A percentile compares a stretch with the other conserved stretches of the same genome.
These are phyloP conservation scores for Periconia digitata DNA, from an alignment of 2,329 filamentous ascomycete genomes.

Conservation along the genomic window DNA sequence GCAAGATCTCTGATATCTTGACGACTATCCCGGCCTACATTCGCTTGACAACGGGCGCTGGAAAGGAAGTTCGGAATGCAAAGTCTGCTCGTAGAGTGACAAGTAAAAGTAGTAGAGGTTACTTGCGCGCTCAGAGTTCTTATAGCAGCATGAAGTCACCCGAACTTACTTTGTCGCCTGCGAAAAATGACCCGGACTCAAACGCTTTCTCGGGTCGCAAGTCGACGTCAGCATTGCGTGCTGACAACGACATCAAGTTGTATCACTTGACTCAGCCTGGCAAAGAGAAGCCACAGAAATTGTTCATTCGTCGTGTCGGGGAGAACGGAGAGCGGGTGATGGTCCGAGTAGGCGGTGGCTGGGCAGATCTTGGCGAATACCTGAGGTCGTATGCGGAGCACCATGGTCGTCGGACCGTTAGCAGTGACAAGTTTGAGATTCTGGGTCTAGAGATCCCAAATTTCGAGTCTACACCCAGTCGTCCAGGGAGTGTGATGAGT, in stretches of 20 bases:
- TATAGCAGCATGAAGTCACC: slow-evolving; percentile 36
- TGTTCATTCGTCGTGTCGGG: slow-evolving; percentile 90
- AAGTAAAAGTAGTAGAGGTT: slow-evolving; percentile 31
- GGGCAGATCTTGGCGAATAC: slow-evolving; percentile 95
- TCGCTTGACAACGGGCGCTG: slow-evolving; percentile 58
- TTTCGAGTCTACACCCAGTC: slow-evolving; percentile 23
- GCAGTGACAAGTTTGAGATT: slow-evolving; percentile 59
- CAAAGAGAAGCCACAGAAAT: slow-evolving; percentile 85
- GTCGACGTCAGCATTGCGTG: slow-evolving; percentile 24
- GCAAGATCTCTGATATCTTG: slow-evolving; percentile 78
- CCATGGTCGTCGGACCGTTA: slow-evolving; percentile 72
- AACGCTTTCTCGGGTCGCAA: slow-evolving; percentile 30
- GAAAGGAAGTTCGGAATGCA: slow-evolving; percentile 32
- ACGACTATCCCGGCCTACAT: slow-evolving; percentile 79
- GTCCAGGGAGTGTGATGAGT: slow-evolving; percentile 33
- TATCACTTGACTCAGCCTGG: slow-evolving; percentile 88
- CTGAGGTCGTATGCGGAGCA: slow-evolving; percentile 90
- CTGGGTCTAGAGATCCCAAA: slow-evolving; percentile 48
- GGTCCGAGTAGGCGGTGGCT: slow-evolving; percentile 97
- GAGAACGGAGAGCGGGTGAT: slow-evolving; percentile 90
- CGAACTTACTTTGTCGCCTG: slow-evolving; percentile 41
- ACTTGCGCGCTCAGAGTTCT: slow-evolving; percentile 36
- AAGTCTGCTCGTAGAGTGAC: slow-evolving; percentile 29
- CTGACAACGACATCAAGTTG: slow-evolving; percentile 72
- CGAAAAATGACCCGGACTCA: slow-evolving; percentile 34